Evolutionary conservation across 768 basidiomycete genomes (phyloP).

Genomic region (Amanita exitialis): DNA sequence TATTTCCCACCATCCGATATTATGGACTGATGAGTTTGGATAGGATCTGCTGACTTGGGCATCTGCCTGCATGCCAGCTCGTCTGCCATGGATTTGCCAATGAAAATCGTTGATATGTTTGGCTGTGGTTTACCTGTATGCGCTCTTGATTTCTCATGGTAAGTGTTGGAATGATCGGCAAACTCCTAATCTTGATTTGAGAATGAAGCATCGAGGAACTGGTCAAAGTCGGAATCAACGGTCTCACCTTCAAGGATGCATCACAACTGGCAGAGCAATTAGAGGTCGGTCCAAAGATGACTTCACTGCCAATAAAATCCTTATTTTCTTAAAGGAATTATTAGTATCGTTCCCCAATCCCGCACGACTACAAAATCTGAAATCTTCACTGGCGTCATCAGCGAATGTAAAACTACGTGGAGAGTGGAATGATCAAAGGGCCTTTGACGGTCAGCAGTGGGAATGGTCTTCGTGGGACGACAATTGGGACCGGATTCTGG

Average conservation of each 20-base stretch:
- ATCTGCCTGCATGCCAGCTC: constrained; percentile 88
- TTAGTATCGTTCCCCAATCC: constrained; percentile 54
- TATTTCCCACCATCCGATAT: not conserved
- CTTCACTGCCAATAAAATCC: constrained; percentile 2
- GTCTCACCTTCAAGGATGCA: constrained; percentile 63
- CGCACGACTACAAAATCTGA: constrained; percentile 36
- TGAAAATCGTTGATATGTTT: constrained; percentile 99
- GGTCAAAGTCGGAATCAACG: constrained; percentile 78
- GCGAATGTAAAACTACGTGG: constrained; percentile 10
- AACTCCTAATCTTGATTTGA: not conserved
- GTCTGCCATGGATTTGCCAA: constrained; percentile 86
- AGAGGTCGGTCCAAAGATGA: constrained; percentile 34
- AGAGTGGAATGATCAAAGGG: constrained; percentile 4
- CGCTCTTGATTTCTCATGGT: constrained; percentile 84
- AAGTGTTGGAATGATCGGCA: constrained; percentile 12
- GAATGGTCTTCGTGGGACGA: constrained; percentile 77
- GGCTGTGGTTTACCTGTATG: constrained; percentile 93
- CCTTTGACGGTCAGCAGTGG: constrained; percentile 20
- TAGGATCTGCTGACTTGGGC: constrained; percentile 88
- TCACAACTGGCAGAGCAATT: constrained; percentile 63
- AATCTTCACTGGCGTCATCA: constrained; percentile 32
- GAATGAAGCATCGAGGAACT: constrained; percentile 68
- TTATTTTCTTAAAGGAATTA: constrained; percentile 29
- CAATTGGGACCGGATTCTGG: constrained; percentile 69
- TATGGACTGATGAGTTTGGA: not conserved